Evolutionary conservation across 176 grass and related monocot genomes (phyloP).

Genomic region (Cocos nucifera): DNA sequence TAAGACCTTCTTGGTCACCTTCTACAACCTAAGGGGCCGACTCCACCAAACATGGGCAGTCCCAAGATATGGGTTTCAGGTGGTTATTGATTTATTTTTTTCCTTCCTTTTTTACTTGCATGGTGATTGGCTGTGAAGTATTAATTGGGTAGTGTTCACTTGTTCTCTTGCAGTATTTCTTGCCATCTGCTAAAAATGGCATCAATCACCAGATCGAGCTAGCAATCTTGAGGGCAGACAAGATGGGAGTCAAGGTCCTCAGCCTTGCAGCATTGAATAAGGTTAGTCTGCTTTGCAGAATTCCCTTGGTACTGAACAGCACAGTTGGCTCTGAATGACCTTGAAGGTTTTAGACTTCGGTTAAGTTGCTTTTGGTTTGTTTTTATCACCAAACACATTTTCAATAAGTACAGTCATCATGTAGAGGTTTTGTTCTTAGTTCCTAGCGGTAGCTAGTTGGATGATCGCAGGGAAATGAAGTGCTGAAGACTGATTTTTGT

Average conservation of each 20-base stretch:
- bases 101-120: neutral
- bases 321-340: too few species aligned
- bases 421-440: too few species aligned
- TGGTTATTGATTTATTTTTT: slow-evolving; percentile 7
- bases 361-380: too few species aligned
- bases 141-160: too few species aligned
- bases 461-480: too few species aligned
- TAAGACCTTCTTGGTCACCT: slow-evolving; percentile 77
- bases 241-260: slow-evolving; percentile 83
- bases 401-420: too few species aligned
- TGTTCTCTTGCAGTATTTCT: slow-evolving; percentile 44
- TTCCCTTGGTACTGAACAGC: too few species aligned
- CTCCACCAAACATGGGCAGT: slow-evolving; percentile 77
- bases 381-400: too few species aligned
- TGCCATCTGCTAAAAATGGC: slow-evolving; percentile 60
- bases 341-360: too few species aligned
- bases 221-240: slow-evolving; percentile 64
- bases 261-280: slow-evolving; percentile 92
- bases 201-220: slow-evolving; percentile 88
- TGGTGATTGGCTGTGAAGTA: too few species aligned
- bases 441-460: too few species aligned
- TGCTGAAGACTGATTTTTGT: too few species aligned
- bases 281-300: slow-evolving; percentile 15
- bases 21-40: slow-evolving; percentile 51
- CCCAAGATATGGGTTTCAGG: slow-evolving; percentile 81